Conservation (phyloP, 2,329 filamentous ascomycete genomes). For the Arachnomyces sp. region DNA sequence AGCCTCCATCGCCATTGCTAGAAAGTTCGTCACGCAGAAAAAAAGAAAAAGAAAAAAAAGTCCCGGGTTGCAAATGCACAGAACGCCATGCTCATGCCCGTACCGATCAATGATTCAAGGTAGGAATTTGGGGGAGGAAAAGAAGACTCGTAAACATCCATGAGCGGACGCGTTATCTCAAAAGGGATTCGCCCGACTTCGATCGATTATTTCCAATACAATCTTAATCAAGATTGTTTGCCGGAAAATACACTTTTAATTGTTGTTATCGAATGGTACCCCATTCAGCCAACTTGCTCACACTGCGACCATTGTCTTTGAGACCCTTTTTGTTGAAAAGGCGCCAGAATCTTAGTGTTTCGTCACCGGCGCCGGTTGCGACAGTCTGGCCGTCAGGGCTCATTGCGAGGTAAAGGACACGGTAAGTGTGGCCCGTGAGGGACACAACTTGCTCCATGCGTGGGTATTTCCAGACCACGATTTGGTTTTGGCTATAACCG, state of each 20-base stretch:
- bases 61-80: too few species aligned
- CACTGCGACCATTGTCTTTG: slow-evolving; percentile 59
- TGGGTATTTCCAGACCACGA: slow-evolving; percentile 98
- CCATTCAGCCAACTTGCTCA: slow-evolving; percentile 64
- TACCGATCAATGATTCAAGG: too few species aligned
- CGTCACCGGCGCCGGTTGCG: slow-evolving; percentile 91
- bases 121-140: too few species aligned
- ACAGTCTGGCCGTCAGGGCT: slow-evolving; percentile 90
- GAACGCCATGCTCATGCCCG: too few species aligned
- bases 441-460: slow-evolving; percentile 96
- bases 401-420: slow-evolving; percentile 94
- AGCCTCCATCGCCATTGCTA: too few species aligned
- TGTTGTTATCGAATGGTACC: slow-evolving; percentile 61
- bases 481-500: slow-evolving; percentile 96
- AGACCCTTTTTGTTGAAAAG: slow-evolving; percentile 80
- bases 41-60: too few species aligned
- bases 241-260: slow-evolving; percentile 6
- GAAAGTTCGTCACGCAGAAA: too few species aligned
- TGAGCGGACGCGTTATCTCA: too few species aligned
- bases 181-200: too few species aligned
- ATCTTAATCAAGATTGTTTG: slow-evolving; percentile 1
- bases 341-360: slow-evolving; percentile 95
- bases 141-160: too few species aligned
- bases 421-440: slow-evolving; percentile 91
- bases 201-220: slow-evolving; percentile 8